Percentiles rank a stretch among this genome's conserved stretches.
Evolutionary conservation across 2,329 filamentous ascomycete genomes (phyloP).

Genomic region (Metarhizium brunneum): DNA sequence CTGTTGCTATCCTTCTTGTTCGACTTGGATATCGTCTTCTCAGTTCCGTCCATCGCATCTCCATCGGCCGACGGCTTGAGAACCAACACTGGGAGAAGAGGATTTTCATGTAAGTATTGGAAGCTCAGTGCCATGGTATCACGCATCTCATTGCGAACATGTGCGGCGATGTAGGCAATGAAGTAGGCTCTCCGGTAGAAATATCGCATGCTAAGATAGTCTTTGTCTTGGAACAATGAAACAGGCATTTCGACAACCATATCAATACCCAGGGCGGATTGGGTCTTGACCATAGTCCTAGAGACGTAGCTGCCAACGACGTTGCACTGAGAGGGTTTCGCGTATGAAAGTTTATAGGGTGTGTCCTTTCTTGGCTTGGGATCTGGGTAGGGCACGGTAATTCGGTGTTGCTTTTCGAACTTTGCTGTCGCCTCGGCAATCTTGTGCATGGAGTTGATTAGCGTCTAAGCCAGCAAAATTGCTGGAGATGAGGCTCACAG

Average conservation of each 20-base stretch:
- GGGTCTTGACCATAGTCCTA: conserved; percentile 60
- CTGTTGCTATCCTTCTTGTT: conserved; percentile 14
- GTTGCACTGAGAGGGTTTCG: conserved; percentile 68
- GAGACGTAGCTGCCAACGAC: conserved; percentile 81
- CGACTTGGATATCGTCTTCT: conserved; percentile 8
- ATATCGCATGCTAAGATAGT: conserved; percentile 86
- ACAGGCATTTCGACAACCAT: conserved; percentile 80
- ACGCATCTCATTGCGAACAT: conserved; percentile 49
- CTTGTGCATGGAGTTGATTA: conserved; percentile 27
- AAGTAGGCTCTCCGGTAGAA: conserved; percentile 94
- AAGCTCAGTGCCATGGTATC: conserved; percentile 51
- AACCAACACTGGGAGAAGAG: conserved; percentile 60
- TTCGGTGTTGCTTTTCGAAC: conserved; percentile 56
- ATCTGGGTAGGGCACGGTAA: conserved; percentile 77
- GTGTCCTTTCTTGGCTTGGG: conserved; percentile 66
- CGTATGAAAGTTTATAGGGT: conserved; percentile 74
- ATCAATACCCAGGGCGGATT: conserved; percentile 56
- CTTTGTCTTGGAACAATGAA: conserved; percentile 80
- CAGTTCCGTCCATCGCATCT: conserved; percentile 8
- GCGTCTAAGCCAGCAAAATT: neutral
- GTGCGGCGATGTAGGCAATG: conserved; percentile 68
- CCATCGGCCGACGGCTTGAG: conserved; percentile 24
- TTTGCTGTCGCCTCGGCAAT: conserved; percentile 58
- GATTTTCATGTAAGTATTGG: conserved; percentile 62
- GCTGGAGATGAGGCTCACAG: conserved; percentile 29